Evolutionary conservation across 257 asterid genomes (phyloP).

Genomic region (Scutellaria barbata): DNA sequence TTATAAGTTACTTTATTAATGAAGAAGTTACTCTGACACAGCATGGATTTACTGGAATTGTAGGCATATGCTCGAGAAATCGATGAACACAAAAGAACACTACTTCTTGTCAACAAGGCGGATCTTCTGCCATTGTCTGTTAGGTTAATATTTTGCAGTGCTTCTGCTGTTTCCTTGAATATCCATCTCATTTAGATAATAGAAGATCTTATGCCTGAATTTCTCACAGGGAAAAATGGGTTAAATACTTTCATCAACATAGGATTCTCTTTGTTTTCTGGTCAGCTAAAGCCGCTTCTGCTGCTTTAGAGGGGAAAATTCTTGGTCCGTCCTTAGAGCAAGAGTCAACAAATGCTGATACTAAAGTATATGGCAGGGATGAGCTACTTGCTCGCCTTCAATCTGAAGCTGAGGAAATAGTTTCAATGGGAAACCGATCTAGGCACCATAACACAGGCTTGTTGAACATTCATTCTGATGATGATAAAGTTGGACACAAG

Average conservation of each 20-base stretch:
- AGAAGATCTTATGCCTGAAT: constrained; percentile 21
- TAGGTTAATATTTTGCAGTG: constrained; percentile 55
- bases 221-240: constrained; percentile 80
- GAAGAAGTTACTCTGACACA: background rate
- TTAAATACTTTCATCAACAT: constrained; percentile 66
- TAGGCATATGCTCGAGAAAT: constrained; percentile 93
- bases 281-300: constrained; percentile 98
- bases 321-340: constrained; percentile 38
- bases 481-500: constrained; percentile 31
- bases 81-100: constrained; percentile 85
- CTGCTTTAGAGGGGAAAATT: constrained; percentile 66
- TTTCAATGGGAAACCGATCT: constrained; percentile 52
- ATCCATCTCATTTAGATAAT: constrained; percentile 1
- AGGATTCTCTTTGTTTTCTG: constrained; percentile 90
- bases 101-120: constrained; percentile 96
- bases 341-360: constrained; percentile 55
- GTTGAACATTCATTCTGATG: constrained; percentile 30
- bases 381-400: constrained; percentile 82
- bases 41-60: constrained; percentile 32
- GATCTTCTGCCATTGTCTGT: constrained; percentile 85
- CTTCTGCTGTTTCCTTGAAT: constrained; percentile 27
- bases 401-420: constrained; percentile 88
- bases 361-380: constrained; percentile 74
- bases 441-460: constrained; percentile 22
- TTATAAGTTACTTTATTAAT: background rate